Conservation (phyloP, 169 alveolate genomes). For the Plasmodium ovale region DNA sequence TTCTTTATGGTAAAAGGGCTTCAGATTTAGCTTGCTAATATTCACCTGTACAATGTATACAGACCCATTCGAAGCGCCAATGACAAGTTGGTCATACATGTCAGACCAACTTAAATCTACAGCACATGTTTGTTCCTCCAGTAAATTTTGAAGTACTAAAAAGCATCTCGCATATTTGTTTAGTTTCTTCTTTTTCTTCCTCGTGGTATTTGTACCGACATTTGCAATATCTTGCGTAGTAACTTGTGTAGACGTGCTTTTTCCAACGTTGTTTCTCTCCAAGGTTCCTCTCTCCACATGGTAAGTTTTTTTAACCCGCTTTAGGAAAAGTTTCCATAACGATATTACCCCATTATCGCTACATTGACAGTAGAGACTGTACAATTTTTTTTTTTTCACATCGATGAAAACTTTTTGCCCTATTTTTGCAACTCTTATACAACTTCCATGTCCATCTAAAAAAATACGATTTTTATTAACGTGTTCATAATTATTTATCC, state of each 20-base stretch:
- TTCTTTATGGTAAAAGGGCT: conserved; percentile 31
- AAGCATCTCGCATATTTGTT: conserved; percentile 71
- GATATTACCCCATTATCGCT: conserved; percentile 73
- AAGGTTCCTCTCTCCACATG: not conserved
- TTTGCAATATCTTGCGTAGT: too few relatives aligned
- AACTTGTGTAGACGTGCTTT: too few relatives aligned
- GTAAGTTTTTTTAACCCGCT: conserved; percentile 10
- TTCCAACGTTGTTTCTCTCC: not conserved
- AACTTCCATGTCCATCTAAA: conserved; percentile 70
- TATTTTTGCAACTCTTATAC: conserved; percentile 62
- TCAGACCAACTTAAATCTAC: conserved; percentile 70
- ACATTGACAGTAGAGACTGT: conserved; percentile 73
- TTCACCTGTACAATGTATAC: conserved; percentile 55
- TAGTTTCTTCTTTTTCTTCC: conserved; percentile 23
- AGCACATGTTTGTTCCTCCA: conserved; percentile 74
- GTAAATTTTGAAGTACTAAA: conserved; percentile 40
- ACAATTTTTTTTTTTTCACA: conserved; percentile 24
- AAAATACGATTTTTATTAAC: conserved; percentile 29
- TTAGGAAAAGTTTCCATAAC: conserved; percentile 44
- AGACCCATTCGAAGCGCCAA: conserved; percentile 72
- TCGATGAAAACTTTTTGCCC: conserved; percentile 47
- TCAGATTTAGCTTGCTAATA: conserved; percentile 1
- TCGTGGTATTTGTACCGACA: not conserved
- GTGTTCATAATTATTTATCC: not conserved
- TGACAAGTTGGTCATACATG: conserved; percentile 34